Conservation (phyloP, 75 land plant species). For the Pseudotsuga menziesii region DNA sequence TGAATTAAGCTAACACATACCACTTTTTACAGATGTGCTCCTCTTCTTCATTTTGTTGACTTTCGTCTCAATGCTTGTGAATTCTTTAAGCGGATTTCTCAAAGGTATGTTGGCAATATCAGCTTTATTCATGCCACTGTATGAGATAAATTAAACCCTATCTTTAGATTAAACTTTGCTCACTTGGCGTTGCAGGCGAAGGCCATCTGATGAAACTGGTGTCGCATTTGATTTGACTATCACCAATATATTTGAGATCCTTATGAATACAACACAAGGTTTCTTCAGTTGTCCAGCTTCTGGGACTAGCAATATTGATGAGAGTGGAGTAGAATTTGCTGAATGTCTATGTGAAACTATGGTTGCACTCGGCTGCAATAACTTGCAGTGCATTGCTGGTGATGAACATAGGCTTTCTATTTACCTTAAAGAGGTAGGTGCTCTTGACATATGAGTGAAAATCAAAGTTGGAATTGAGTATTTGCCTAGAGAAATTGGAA, state of each 20-base stretch:
- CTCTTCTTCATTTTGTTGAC: slow-evolving; percentile 57
- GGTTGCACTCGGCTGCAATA: slow-evolving; percentile 70
- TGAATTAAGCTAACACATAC: neutral
- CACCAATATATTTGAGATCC: slow-evolving; percentile 54
- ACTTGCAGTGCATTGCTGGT: slow-evolving; percentile 64
- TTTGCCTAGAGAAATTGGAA: too few relatives aligned
- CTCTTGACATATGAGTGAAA: too few relatives aligned
- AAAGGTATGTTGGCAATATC: slow-evolving; percentile 49
- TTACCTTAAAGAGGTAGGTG: slow-evolving; percentile 66
- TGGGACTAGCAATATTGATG: slow-evolving; percentile 20
- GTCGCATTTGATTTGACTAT: slow-evolving; percentile 65
- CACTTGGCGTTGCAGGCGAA: slow-evolving; percentile 51
- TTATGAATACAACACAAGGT: slow-evolving; percentile 51
- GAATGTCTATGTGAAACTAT: slow-evolving; percentile 85
- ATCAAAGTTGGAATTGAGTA: too few relatives aligned
- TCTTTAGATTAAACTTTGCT: neutral
- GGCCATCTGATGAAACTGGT: slow-evolving; percentile 66
- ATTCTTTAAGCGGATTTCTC: slow-evolving; percentile 72
- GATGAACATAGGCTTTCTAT: slow-evolving; percentile 33
- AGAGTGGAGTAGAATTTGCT: slow-evolving; percentile 73
- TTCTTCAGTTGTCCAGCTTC: slow-evolving; percentile 28
- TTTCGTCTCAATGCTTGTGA: slow-evolving; percentile 93
- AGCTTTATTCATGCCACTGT: neutral
- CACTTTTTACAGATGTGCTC: slow-evolving; percentile 58
- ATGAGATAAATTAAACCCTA: neutral